Base-by-base conservation (phyloP, 2,329 filamentous ascomycete species). In the Paraconiothyrium brasiliense region DNA sequence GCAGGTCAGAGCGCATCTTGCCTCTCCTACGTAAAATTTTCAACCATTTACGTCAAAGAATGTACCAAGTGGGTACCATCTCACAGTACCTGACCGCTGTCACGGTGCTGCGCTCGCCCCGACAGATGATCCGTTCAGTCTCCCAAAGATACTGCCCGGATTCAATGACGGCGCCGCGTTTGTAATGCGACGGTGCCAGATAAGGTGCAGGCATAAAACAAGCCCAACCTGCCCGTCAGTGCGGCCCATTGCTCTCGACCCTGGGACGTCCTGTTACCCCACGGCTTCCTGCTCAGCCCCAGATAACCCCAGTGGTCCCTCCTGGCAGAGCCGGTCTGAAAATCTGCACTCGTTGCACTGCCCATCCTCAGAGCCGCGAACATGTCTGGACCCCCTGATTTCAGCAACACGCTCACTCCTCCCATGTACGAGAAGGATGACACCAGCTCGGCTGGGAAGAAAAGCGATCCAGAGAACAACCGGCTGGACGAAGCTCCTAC, bases 401-500 rank as follows among this genome's bases (percentile, higher is more conserved):
- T 43, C n/a, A n/a, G 2, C 57, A 50, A 54, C 44, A 37, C 37
- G 66, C 66, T 62, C 14, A 46, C 64, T 3, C 68, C 70, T 35
- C 71, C 71, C 16, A 62, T 57, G 22, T 73, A 73, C 48, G 61
- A 64, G 32, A 61, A 56, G 14, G 73, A 75, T 32, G 69, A 70
- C 35, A 57, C 70, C 43, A 69, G 60, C 14, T 71, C 68, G 3
- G 70, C 72, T 8, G 68, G 68, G 55, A 76, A 75, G 61, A 77
- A 78, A 64, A 73, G 71, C 66, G 75, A 76, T 32, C 71, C 70
- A 11, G 74, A 77, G 54, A 66, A 74, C 44, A 67, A 73, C 71
- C 51, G 4, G 0, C 61, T 78, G 52, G 72, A 74, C 49, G 71
- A 73, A 62, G 68, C 70, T 2, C 56, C 71, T 46, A 76, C 73